Evolutionary conservation across 192 early-diverging fungal species (phyloP).

Genomic region (Thamnidium elegans): DNA sequence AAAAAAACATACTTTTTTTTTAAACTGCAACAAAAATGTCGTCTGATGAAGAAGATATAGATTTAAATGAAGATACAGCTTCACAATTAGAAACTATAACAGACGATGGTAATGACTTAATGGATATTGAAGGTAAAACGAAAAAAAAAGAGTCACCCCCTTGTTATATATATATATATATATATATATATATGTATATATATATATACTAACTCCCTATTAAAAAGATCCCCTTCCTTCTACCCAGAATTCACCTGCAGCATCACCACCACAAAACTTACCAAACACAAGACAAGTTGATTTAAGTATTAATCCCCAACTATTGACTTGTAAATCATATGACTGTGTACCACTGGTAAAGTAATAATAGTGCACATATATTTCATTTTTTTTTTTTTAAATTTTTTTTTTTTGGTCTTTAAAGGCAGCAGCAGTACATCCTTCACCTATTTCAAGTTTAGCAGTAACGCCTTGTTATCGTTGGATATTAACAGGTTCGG

Average conservation of each 20-base stretch:
- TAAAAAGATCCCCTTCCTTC: conserved; percentile 20
- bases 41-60: conserved; percentile 34
- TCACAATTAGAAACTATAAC: conserved; percentile 23
- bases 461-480: conserved; percentile 68
- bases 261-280: conserved; percentile 19
- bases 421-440: conserved; percentile 61
- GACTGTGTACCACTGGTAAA: conserved; percentile 25
- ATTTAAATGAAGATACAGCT: conserved; percentile 27
- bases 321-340: conserved; percentile 15
- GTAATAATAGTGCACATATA: not conserved
- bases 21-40: conserved; percentile 15
- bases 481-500: conserved; percentile 82
- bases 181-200: conserved; percentile 5
- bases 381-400: not conserved
- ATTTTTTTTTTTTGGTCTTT: not conserved
- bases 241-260: conserved; percentile 26
- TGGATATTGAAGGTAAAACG: conserved; percentile 33
- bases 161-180: not conserved
- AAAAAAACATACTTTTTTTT: too few relatives aligned
- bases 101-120: conserved; percentile 22
- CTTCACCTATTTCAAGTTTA: conserved; percentile 65
- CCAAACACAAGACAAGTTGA: conserved; percentile 7
- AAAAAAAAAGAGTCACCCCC: conserved; percentile 1
- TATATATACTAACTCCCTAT: not conserved
- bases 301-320: conserved; percentile 9